A percentile compares a stretch with the other conserved stretches of the same genome.
These are phyloP conservation scores for Boletus sp. DNA, from an alignment of 1,284 basidiomycete genomes.

Conservation along the genomic window DNA sequence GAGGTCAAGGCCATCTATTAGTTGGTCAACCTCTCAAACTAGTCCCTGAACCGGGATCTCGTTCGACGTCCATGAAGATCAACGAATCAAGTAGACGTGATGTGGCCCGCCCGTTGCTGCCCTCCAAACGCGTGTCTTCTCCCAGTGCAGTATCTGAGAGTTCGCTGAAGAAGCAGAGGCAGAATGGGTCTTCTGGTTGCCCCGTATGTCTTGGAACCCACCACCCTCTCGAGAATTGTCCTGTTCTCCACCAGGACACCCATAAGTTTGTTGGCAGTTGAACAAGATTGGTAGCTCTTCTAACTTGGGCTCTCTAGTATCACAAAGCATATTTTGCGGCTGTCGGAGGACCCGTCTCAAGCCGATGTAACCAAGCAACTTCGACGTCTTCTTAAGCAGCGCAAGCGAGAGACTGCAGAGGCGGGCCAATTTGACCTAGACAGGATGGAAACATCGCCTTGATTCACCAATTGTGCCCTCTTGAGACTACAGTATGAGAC, in stretches of 20 bases:
- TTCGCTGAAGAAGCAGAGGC: conserved; percentile 39
- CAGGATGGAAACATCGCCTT: conserved; percentile 9
- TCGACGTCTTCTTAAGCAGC: conserved; percentile 42
- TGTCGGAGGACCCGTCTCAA: conserved; percentile 43
- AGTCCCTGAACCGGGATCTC: conserved; percentile 27
- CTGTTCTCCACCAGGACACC: conserved; percentile 45
- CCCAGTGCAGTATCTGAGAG: conserved; percentile 23
- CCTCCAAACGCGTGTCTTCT: conserved; percentile 39
- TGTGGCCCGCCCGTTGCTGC: conserved; percentile 5
- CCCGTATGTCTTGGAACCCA: conserved; percentile 43
- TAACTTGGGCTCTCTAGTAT: conserved; percentile 38
- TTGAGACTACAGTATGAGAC: too few relatives aligned
- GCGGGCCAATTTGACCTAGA: not conserved
- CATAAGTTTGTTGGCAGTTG: conserved; percentile 40
- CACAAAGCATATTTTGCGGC: conserved; percentile 42
- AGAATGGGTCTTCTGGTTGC: conserved; percentile 33
- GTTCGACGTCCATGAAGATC: not conserved
- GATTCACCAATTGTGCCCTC: too few relatives aligned
- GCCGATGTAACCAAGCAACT: conserved; percentile 39
- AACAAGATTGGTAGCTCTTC: not conserved
- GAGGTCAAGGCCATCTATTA: conserved; percentile 53
- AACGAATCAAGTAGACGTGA: conserved; percentile 1
- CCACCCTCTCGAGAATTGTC: conserved; percentile 52
- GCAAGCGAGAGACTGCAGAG: conserved; percentile 28
- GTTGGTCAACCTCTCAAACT: conserved; percentile 59